Evolutionary conservation across 164 flowering plant genomes (phyloP).

Genomic region (Magnolia changhungtana): DNA sequence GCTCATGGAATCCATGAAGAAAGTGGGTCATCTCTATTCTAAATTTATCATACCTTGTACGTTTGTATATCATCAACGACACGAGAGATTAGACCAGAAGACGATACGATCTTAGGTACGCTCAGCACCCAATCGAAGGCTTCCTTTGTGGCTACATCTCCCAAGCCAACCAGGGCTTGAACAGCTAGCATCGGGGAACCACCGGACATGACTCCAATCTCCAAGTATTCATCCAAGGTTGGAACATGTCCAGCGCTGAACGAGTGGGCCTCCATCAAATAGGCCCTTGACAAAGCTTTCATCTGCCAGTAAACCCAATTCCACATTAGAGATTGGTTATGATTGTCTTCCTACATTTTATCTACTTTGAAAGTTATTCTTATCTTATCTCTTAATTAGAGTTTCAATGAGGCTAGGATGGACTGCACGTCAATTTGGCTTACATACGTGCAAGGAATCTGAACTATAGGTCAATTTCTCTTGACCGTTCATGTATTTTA

Average conservation of each 20-base stretch:
- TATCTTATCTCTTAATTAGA: too few relatives aligned
- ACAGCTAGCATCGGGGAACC: background rate
- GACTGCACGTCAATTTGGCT: too few relatives aligned
- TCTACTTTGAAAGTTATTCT: too few relatives aligned
- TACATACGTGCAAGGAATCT: too few relatives aligned
- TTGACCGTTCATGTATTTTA: too few relatives aligned
- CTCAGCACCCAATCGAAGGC: slow-evolving; percentile 1
- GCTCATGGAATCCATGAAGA: background rate
- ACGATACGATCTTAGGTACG: slow-evolving; percentile 1
- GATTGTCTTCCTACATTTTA: background rate
- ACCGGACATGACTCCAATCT: background rate
- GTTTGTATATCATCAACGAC: slow-evolving; percentile 9
- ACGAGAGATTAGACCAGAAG: slow-evolving; percentile 3
- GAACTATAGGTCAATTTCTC: too few relatives aligned
- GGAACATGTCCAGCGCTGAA: slow-evolving; percentile 2
- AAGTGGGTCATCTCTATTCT: background rate
- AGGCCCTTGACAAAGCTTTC: slow-evolving; percentile 1
- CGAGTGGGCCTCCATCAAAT: too few relatives aligned
- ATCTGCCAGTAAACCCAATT: background rate
- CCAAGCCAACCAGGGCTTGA: background rate
- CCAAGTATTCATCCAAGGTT: slow-evolving; percentile 10
- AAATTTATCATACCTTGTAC: background rate
- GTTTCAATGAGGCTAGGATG: too few relatives aligned
- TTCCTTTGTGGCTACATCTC: slow-evolving; percentile 3
- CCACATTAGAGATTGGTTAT: background rate